phyloP scores from a whole-genome alignment of 805 yeast species.

The Nakazawaea ishiwadae region DNA sequence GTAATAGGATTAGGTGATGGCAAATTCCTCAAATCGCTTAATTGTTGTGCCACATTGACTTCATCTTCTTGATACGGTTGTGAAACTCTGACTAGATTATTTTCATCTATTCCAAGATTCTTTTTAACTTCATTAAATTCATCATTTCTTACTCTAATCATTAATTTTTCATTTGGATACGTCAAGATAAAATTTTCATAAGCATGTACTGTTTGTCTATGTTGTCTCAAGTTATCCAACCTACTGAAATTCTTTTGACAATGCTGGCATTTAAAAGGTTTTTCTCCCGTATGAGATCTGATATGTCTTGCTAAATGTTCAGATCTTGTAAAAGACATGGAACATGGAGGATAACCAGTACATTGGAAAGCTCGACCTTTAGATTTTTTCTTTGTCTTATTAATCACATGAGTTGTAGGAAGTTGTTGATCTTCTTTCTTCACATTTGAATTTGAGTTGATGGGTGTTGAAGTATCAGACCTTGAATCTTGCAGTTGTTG shows the following conservation, averaged over 20 bases:
- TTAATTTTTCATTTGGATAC: constrained; percentile 28
- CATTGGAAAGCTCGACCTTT: constrained; percentile 77
- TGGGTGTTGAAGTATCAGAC: neutral
- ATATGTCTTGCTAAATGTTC: constrained; percentile 93
- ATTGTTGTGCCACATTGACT: constrained; percentile 6
- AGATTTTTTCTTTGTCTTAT: constrained; percentile 30
- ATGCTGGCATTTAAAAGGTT: constrained; percentile 85
- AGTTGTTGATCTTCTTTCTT: neutral
- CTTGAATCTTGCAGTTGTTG: neutral
- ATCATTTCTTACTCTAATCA: constrained; percentile 22
- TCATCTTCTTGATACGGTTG: constrained; percentile 7
- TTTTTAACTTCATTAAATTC: constrained; percentile 14
- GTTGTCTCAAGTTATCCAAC: constrained; percentile 86
- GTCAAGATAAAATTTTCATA: constrained; percentile 34
- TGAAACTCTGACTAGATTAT: constrained; percentile 4
- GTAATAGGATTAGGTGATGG: constrained; percentile 11
- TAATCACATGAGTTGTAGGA: constrained; percentile 1
- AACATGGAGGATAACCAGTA: constrained; percentile 79
- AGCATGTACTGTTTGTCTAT: constrained; percentile 79
- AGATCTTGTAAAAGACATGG: constrained; percentile 84
- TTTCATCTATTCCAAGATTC: constrained; percentile 12
- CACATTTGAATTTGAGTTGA: neutral
- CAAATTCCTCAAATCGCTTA: constrained; percentile 4
- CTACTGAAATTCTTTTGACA: constrained; percentile 77
- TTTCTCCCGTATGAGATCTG: constrained; percentile 90